These are phyloP conservation scores for Boletus edulis DNA, from an alignment of 768 basidiomycete genomes.

Conservation along the genomic window DNA sequence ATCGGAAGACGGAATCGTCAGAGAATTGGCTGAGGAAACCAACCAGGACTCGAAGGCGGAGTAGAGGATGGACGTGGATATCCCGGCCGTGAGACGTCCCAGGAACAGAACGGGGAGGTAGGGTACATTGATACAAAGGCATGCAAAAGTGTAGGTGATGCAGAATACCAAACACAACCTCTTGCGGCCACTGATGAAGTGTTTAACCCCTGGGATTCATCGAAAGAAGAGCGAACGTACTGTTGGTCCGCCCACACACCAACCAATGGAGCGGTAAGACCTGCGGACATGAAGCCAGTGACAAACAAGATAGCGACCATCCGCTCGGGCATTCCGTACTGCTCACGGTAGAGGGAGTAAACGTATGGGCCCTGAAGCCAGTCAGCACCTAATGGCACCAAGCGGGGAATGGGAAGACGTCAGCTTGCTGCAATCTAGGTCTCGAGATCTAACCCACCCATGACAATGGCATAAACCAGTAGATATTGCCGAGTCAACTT, in stretches of 20 bases:
- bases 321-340: slow-evolving; percentile 61
- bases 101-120: slow-evolving; percentile 57
- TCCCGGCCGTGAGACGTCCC: slow-evolving; percentile 65
- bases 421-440: not conserved
- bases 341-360: slow-evolving; percentile 70
- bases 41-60: slow-evolving; percentile 80
- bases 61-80: slow-evolving; percentile 74
- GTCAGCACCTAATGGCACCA: slow-evolving; percentile 52
- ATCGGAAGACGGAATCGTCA: slow-evolving; percentile 52
- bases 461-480: slow-evolving; percentile 67
- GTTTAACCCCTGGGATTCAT: not conserved
- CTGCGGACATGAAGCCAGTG: slow-evolving; percentile 73
- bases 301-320: slow-evolving; percentile 71
- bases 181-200: slow-evolving; percentile 54
- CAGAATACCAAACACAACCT: slow-evolving; percentile 71
- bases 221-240: slow-evolving; percentile 20
- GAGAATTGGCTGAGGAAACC: slow-evolving; percentile 54
- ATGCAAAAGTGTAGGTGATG: slow-evolving; percentile 59
- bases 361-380: slow-evolving; percentile 82
- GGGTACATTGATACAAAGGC: slow-evolving; percentile 55
- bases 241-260: slow-evolving; percentile 79
- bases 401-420: not conserved
- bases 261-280: slow-evolving; percentile 63
- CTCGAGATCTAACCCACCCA: slow-evolving; percentile 47
- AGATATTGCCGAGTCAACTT: slow-evolving; percentile 52